Evolutionary conservation across 106 monocot species (phyloP), one percentile per base, ranked within the genome.

Genomic region (Phalaenopsis equestris): DNA sequence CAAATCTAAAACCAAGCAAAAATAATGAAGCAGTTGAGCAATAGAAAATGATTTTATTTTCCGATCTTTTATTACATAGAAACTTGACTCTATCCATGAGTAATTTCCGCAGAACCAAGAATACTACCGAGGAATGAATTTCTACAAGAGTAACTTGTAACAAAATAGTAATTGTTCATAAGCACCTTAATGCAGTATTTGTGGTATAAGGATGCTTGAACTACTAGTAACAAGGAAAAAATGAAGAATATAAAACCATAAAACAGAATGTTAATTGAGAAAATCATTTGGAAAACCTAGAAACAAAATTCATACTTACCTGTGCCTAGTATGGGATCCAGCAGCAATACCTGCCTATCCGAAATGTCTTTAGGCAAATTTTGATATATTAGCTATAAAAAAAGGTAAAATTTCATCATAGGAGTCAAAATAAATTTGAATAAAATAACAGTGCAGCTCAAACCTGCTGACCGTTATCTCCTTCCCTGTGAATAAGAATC

Each of bases 391-490:
- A 97, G 87, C 96, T 96, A 82, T 43, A 87, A 78, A 86, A 83
- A 81, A 37, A 38, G 12, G 56, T 23, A 72, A 75, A 46, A 45
- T 75, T 48, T 84, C 46, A 82, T 58, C 6, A 36, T 74, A 57
- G 21, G 47, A 77, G 48, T 45, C 23, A 64, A 19, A 65, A 6
- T 16, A 78, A 56, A 75, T 76, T 23, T 72, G 65, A 55, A 68
- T 14, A 79, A 74, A 78, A 46, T 61, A 9, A 55, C 56, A 81
- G 56, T 21, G 74, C 67, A 24, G 68, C 49, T 61, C 89, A 86
- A 79, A 97, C 96, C 93, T 94, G 96, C 81, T 96, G 90, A 82
- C 96, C 96, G 73, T 94, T 94, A 75, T 97, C 96, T 77, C 96
- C 96, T 85, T 92, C 96, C 49, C 96, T 84, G 81, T 97, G 96